Percentiles rank a stretch among this genome's conserved stretches.
Evolutionary conservation across 108 stramenopile genomes (phyloP).

Genomic region (Aurantiochytrium sp.): DNA sequence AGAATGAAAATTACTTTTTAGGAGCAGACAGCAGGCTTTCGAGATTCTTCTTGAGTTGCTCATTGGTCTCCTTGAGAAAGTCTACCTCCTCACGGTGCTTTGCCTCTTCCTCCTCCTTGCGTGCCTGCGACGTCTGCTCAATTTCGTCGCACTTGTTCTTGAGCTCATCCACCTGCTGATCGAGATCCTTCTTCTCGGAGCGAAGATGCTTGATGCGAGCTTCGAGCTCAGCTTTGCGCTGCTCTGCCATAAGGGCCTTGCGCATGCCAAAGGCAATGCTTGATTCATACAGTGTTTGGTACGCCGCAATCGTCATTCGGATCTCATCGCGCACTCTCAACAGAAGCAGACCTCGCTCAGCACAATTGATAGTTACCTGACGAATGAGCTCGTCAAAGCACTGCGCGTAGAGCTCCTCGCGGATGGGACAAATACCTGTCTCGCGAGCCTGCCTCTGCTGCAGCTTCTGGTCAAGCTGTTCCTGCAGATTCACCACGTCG

Average conservation of each 20-base stretch:
- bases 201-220: slow-evolving; percentile 40
- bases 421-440: slow-evolving; percentile 62
- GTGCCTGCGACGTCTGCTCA: slow-evolving; percentile 3
- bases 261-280: slow-evolving; percentile 62
- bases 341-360: slow-evolving; percentile 55
- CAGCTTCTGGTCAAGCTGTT: slow-evolving; percentile 52
- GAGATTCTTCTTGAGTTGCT: slow-evolving; percentile 55
- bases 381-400: slow-evolving; percentile 62
- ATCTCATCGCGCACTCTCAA: slow-evolving; percentile 61
- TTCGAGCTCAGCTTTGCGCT: slow-evolving; percentile 48
- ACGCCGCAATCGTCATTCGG: slow-evolving; percentile 61
- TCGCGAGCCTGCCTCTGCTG: slow-evolving; percentile 63
- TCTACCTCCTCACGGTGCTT: slow-evolving; percentile 50
- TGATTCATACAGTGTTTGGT: slow-evolving; percentile 62
- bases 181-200: slow-evolving; percentile 47
- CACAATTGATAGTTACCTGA: slow-evolving; percentile 62
- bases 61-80: slow-evolving; percentile 50
- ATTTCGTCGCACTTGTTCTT: slow-evolving; percentile 34
- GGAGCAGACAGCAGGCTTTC: slow-evolving; percentile 58
- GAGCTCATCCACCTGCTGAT: slow-evolving; percentile 48
- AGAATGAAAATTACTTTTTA: slow-evolving; percentile 31
- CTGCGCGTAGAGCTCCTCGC: slow-evolving; percentile 62
- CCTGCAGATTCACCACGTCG: slow-evolving; percentile 61
- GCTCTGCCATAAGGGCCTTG: slow-evolving; percentile 62
- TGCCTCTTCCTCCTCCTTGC: neutral